phyloP scores from a whole-genome alignment of 768 basidiomycete species.

The Lactarius vividus region DNA sequence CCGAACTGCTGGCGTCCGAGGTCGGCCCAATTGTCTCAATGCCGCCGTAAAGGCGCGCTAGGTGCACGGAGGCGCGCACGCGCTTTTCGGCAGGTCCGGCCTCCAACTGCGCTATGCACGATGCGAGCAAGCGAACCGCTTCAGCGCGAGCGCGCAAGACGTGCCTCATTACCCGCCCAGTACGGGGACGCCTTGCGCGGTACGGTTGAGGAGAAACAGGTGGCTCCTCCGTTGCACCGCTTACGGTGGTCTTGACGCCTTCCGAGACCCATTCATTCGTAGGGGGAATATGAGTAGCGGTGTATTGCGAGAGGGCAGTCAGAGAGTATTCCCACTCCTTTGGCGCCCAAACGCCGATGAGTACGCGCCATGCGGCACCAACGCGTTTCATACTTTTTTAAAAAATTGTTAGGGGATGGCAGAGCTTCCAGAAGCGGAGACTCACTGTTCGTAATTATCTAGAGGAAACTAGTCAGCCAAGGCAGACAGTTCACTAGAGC shows the following conservation, averaged over 20 bases:
- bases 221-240: conserved; percentile 28
- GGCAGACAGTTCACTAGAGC: conserved; percentile 11
- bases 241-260: conserved; percentile 33
- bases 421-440: conserved; percentile 20
- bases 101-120: conserved; percentile 66
- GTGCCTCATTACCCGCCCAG: conserved; percentile 83
- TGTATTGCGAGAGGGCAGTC: conserved; percentile 70
- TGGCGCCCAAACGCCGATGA: conserved; percentile 93
- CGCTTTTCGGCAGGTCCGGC: conserved; percentile 41
- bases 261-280: conserved; percentile 71
- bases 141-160: conserved; percentile 84
- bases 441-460: conserved; percentile 78
- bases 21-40: conserved; percentile 33
- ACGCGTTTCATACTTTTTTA: conserved; percentile 74
- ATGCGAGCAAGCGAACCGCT: conserved; percentile 71
- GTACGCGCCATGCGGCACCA: conserved; percentile 92
- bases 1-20: conserved; percentile 33
- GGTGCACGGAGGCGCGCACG: conserved; percentile 50
- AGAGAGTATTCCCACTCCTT: conserved; percentile 78
- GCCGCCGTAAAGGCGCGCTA: conserved; percentile 45
- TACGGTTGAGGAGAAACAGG: conserved; percentile 27
- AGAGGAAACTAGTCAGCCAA: neutral
- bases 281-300: conserved; percentile 59
- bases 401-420: conserved; percentile 18
- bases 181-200: conserved; percentile 53